Evolutionary conservation across 2,329 filamentous ascomycete species (phyloP).

Genomic region (Clonostachys solani): DNA sequence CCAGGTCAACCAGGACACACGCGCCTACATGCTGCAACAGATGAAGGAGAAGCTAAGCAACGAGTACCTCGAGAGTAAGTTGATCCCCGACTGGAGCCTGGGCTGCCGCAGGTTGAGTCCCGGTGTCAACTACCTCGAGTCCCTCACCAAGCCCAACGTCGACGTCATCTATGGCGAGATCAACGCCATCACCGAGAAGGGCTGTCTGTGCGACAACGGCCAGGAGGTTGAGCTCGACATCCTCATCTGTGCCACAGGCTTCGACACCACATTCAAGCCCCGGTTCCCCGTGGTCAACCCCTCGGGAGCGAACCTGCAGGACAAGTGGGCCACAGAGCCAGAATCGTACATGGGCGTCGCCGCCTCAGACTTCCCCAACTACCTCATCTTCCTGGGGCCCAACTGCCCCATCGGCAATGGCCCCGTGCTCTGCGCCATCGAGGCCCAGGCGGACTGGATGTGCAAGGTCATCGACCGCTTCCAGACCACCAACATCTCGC

Average conservation of each 20-base stretch:
- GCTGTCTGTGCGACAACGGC: conserved; percentile 41
- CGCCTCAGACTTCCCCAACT: conserved; percentile 48
- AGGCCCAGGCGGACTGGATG: conserved; percentile 44
- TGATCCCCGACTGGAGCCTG: conserved; percentile 45
- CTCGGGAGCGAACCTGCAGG: conserved; percentile 42
- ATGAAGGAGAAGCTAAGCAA: conserved; percentile 34
- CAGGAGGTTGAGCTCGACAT: conserved; percentile 46
- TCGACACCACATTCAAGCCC: conserved; percentile 48
- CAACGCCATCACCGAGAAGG: conserved; percentile 32
- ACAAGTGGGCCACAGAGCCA: conserved; percentile 37
- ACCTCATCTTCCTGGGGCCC: conserved; percentile 42
- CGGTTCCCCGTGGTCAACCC: conserved; percentile 45
- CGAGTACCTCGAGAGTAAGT: conserved; percentile 39
- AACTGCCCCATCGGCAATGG: conserved; percentile 33
- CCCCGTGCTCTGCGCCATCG: conserved; percentile 33
- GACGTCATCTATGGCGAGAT: conserved; percentile 35
- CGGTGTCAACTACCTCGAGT: conserved; percentile 42
- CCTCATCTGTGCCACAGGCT: conserved; percentile 55
- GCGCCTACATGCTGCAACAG: conserved; percentile 28
- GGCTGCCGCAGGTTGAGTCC: conserved; percentile 45
- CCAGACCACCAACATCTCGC: conserved; percentile 35
- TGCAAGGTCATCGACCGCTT: conserved; percentile 43
- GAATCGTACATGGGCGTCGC: conserved; percentile 50
- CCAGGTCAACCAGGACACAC: conserved; percentile 30
- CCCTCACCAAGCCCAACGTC: conserved; percentile 40